Conservation (phyloP, 106 monocot species). For the Platanthera zijinensis region DNA sequence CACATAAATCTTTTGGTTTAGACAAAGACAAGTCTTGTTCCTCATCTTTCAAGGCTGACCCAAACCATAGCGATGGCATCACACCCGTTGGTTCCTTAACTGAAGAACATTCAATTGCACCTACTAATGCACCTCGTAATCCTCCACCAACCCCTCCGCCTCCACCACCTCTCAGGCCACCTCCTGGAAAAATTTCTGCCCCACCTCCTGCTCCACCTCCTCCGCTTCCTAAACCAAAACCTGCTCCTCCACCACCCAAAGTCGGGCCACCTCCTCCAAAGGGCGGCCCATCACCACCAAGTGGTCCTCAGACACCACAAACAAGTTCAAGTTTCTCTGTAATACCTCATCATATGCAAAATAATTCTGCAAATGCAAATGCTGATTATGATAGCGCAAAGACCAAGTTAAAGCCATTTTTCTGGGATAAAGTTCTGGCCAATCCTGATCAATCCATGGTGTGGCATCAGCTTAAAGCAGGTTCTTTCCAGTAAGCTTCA, state of each 20-base stretch:
- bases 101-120: conserved; percentile 14
- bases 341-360: conserved; percentile 15
- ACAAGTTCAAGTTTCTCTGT: neutral
- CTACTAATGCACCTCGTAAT: conserved; percentile 6
- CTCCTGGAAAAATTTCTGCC: conserved; percentile 11
- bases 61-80: conserved; percentile 6
- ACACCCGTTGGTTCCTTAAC: conserved; percentile 17
- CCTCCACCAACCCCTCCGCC: conserved; percentile 15
- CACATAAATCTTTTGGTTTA: conserved; percentile 22
- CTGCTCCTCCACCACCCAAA: conserved; percentile 11
- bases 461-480: conserved; percentile 60
- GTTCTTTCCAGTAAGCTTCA: conserved; percentile 63
- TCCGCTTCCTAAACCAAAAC: conserved; percentile 8
- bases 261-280: conserved; percentile 20
- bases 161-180: conserved; percentile 30
- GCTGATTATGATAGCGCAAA: conserved; percentile 23
- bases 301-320: conserved; percentile 13
- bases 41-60: conserved; percentile 15
- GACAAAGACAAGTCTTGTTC: conserved; percentile 13
- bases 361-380: conserved; percentile 13
- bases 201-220: conserved; percentile 16
- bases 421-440: conserved; percentile 66
- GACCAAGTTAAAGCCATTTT: conserved; percentile 64
- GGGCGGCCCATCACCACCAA: conserved; percentile 10
- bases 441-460: conserved; percentile 70